Base-by-base conservation (phyloP, 2,329 filamentous ascomycete species). In the Apiospora hydei region DNA sequence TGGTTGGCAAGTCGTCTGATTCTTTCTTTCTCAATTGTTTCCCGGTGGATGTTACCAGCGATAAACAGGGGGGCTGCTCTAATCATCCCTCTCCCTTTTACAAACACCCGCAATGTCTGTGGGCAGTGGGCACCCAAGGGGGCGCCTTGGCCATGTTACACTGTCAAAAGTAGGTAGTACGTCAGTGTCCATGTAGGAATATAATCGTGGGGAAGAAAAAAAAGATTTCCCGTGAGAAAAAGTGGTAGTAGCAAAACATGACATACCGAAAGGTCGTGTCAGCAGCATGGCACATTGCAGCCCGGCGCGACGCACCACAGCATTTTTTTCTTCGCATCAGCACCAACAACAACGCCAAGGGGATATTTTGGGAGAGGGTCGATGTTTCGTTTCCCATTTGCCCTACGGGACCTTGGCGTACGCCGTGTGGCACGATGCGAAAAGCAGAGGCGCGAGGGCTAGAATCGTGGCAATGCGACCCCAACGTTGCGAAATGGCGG, bases 321-420 rank as follows among this genome's bases (percentile, higher is more conserved):
- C 34, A 64, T 10, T 34, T 10, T 34, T 41, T 41, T 34, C 41
- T 41, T 38, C 10, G 10, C 57, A 41, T 64, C 57, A 64, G 57
- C 57, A 64, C 57, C 57, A 38, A 8, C 21, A n/a, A 18, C 46
- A n/a, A 21, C 38, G 57, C 57, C 57, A 64, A 64, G 57, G 21
- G 11, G 57, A 64, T 64, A 64, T 64, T 64, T 64, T 64, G 18
- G 57, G 57, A n/a, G 38, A n/a, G 30, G 34, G 18, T 41, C 57
- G 21, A 64, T 64, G 57, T 64, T 41, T 64, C 57, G 30, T 64
- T 64, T 64, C 57, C 18, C 21, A 64, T 64, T 64, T 41, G 57
- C 57, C 57, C 34, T 64, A 41, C 13, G 57, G 21, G 57, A 41
- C 57, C 57, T 64, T 64, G 57, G 57, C 57, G 57, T 64, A 18